Percentiles rank a stretch among this genome's conserved stretches.
Evolutionary conservation across 1,139 yeast species (phyloP).

Genomic region (Pneumocystis oryctolagi): DNA sequence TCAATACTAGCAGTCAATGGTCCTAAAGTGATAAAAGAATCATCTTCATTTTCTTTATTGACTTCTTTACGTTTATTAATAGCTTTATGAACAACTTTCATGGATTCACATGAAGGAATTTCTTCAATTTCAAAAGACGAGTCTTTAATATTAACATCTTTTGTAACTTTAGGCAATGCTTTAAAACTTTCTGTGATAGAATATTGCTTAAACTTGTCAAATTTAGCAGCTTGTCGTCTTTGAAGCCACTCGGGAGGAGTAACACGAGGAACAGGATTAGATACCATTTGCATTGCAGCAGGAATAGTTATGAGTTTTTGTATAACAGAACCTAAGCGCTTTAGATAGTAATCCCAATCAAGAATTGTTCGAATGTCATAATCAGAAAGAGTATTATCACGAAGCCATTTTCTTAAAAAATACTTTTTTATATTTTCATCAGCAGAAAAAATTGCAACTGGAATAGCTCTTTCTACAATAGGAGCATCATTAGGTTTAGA

Average conservation of each 20-base stretch:
- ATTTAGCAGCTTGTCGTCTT: slow-evolving; percentile 42
- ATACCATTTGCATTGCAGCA: slow-evolving; percentile 79
- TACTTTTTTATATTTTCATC: slow-evolving; percentile 45
- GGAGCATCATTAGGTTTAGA: slow-evolving; percentile 74
- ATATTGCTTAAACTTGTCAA: slow-evolving; percentile 60
- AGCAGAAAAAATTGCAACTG: slow-evolving; percentile 88
- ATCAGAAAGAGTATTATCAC: slow-evolving; percentile 60
- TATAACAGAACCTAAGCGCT: slow-evolving; percentile 79
- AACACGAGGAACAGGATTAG: slow-evolving; percentile 92
- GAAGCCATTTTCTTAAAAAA: slow-evolving; percentile 73
- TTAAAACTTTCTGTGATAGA: slow-evolving; percentile 38
- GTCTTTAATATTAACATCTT: slow-evolving; percentile 11
- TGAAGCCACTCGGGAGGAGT: slow-evolving; percentile 90
- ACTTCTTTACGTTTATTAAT: slow-evolving; percentile 10
- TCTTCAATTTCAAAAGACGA: not conserved
- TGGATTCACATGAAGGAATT: not conserved
- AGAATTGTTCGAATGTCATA: slow-evolving; percentile 80
- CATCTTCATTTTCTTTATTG: slow-evolving; percentile 28
- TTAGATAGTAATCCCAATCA: slow-evolving; percentile 89
- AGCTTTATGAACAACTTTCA: slow-evolving; percentile 1
- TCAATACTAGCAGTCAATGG: slow-evolving; percentile 42
- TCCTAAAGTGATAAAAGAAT: slow-evolving; percentile 20
- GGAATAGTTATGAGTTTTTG: slow-evolving; percentile 95
- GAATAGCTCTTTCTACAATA: slow-evolving; percentile 90
- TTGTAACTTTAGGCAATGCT: not conserved